Evolutionary conservation across 441 rosid genomes (phyloP).

Genomic region (Viola pubescens): DNA sequence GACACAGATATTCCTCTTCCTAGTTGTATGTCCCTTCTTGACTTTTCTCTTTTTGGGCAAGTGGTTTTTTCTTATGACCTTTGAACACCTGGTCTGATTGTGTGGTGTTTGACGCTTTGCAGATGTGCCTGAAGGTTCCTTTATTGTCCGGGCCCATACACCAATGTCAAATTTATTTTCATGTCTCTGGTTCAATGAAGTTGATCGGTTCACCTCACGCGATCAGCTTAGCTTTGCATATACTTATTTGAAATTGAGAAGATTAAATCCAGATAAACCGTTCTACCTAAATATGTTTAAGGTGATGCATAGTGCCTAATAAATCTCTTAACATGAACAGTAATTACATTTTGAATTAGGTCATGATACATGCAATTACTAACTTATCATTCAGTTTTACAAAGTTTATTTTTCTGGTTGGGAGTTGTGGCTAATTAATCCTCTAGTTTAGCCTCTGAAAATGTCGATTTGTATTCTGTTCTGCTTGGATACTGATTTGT

Average conservation of each 20-base stretch:
- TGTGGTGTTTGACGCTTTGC: conserved; percentile 19
- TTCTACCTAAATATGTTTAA: conserved; percentile 78
- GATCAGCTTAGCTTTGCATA: conserved; percentile 94
- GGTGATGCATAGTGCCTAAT: conserved; percentile 32
- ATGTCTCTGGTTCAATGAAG: conserved; percentile 93
- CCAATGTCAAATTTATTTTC: conserved; percentile 93
- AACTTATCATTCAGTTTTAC: neutral
- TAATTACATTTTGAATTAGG: conserved; percentile 2
- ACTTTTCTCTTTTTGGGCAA: conserved; percentile 3
- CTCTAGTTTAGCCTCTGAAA: neutral
- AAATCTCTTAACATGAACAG: neutral
- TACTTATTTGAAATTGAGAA: conserved; percentile 73
- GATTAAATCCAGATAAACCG: conserved; percentile 60
- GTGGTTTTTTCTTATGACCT: conserved; percentile 11
- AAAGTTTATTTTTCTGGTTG: too few species aligned
- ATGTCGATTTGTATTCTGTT: too few species aligned
- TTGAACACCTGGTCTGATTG: conserved; percentile 16
- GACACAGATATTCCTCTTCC: conserved; percentile 63
- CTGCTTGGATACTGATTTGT: too few species aligned
- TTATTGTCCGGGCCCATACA: conserved; percentile 79
- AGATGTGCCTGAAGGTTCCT: conserved; percentile 98
- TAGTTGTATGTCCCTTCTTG: conserved; percentile 49
- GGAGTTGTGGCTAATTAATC: neutral
- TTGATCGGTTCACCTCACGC: conserved; percentile 80
- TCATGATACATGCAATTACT: conserved; percentile 6